Conservation (phyloP, 345 rosid genomes). For the Geranium brycei region DNA sequence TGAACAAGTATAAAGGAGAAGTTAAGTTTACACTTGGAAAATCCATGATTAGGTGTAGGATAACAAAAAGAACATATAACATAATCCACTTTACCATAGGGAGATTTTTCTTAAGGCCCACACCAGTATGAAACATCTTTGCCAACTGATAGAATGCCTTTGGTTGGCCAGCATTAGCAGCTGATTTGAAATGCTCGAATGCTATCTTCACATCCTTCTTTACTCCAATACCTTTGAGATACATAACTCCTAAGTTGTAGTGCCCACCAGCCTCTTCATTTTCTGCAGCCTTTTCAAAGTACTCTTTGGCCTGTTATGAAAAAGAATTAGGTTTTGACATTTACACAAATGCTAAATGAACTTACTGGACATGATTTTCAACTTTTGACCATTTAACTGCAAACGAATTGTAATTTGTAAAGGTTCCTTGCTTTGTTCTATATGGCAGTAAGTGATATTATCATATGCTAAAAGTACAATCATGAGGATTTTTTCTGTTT, state of each 20-base stretch:
- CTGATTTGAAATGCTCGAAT: slow-evolving; percentile 48
- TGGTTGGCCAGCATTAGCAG: slow-evolving; percentile 93
- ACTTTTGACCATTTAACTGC: too few species aligned
- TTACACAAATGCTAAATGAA: background rate
- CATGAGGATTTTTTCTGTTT: too few species aligned
- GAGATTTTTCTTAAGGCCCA: slow-evolving; percentile 76
- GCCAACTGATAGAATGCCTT: slow-evolving; percentile 98
- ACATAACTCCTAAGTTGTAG: slow-evolving; percentile 91
- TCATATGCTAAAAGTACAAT: too few species aligned
- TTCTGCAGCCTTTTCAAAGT: slow-evolving; percentile 82
- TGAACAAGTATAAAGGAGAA: too few species aligned
- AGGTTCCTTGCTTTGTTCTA: too few species aligned
- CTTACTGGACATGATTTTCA: background rate
- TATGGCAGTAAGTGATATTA: too few species aligned
- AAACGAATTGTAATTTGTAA: too few species aligned
- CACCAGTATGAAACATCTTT: slow-evolving; percentile 93
- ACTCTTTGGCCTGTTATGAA: slow-evolving; percentile 68
- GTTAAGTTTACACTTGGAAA: background rate
- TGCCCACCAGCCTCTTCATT: slow-evolving; percentile 75
- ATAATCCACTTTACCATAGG: slow-evolving; percentile 38
- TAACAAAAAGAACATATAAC: background rate
- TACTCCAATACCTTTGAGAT: slow-evolving; percentile 82
- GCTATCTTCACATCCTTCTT: slow-evolving; percentile 79
- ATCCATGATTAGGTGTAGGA: background rate
- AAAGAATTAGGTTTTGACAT: slow-evolving; percentile 5